Base-by-base conservation (phyloP, 768 basidiomycete genomes). In the Leccinum uliginosum region DNA sequence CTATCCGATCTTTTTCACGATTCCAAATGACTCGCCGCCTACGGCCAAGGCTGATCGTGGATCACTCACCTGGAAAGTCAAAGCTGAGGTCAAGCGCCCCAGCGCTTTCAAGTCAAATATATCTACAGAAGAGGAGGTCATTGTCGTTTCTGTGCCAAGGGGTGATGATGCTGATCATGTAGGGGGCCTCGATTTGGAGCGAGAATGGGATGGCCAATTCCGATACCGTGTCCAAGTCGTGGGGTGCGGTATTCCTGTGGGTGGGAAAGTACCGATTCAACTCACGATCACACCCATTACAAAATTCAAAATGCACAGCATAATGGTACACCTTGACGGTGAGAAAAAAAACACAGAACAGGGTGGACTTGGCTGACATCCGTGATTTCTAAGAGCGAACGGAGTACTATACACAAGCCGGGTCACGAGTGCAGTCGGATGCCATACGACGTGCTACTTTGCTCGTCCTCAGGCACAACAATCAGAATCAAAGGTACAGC, bases 1-100 rank as follows among this genome's bases (percentile, higher is more conserved):
- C 17, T 98, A 93, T 72, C 96, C 96, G 3, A 89, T 99, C 65
- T 90, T 90, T 14, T 94, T 98, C 70, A 78, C 85, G 17, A 85
- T 99, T 54, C 92, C 96, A 0, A 77, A 83, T 6, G 80, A 83
- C 57, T 79, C 87, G 3, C 93, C 94, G 3, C 91, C 96, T 2
- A 84, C 86, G 0, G 76, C 95, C 59, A 76, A 78, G 44, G 86
- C 86, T 58, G 82, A 86, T 38, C 88, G 83, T 62, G 96, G 94
- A 9, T 80, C 83, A 3, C 84, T 97, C 12, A 68, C 69, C 1
- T 99, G 97, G 85, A 76, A 77, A 44, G 80, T 98, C 21, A 89
- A 84, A 67, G 95, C 93, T 3, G 80, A 78, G 32, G 93, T 91
- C 3, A 87, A 89, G 62, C 86, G 93, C 1, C 91, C 89, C 2